These are phyloP conservation scores for Pseudotsuga menziesii DNA, from an alignment of 75 land plant species.

Conservation along the genomic window DNA sequence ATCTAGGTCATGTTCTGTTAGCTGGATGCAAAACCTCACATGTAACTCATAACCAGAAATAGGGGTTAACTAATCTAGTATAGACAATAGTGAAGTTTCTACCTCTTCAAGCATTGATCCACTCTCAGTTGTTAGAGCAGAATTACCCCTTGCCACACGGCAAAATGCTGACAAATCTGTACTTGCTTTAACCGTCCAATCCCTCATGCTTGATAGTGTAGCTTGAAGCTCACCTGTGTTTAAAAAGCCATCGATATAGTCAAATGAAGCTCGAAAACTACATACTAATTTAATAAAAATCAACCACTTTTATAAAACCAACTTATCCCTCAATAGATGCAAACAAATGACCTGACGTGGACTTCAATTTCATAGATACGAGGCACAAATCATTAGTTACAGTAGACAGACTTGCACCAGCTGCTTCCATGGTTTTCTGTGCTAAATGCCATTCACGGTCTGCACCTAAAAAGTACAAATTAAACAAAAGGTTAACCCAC, in stretches of 20 bases:
- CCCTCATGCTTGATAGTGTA: conserved; percentile 46
- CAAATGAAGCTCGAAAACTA: neutral
- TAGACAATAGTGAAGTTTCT: conserved; percentile 1
- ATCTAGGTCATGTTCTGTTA: neutral
- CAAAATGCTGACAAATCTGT: conserved; percentile 57
- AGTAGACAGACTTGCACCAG: conserved; percentile 52
- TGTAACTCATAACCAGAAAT: neutral
- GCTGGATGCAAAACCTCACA: neutral
- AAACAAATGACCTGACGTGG: conserved; percentile 55
- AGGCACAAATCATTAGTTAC: conserved; percentile 55
- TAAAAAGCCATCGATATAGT: neutral
- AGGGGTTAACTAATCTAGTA: neutral
- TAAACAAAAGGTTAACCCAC: neutral
- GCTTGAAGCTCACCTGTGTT: conserved; percentile 73
- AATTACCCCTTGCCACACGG: conserved; percentile 53
- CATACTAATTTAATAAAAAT: neutral
- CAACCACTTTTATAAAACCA: neutral
- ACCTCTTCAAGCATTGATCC: conserved; percentile 98
- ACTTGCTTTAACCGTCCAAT: conserved; percentile 60
- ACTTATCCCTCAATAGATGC: neutral
- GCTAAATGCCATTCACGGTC: conserved; percentile 89
- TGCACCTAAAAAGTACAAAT: conserved; percentile 32
- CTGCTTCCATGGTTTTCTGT: conserved; percentile 68
- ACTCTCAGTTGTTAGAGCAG: conserved; percentile 87
- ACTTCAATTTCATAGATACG: conserved; percentile 59